Evolutionary conservation across 129 eudicot species (phyloP).

Genomic region (Tanacetum coccineum): DNA sequence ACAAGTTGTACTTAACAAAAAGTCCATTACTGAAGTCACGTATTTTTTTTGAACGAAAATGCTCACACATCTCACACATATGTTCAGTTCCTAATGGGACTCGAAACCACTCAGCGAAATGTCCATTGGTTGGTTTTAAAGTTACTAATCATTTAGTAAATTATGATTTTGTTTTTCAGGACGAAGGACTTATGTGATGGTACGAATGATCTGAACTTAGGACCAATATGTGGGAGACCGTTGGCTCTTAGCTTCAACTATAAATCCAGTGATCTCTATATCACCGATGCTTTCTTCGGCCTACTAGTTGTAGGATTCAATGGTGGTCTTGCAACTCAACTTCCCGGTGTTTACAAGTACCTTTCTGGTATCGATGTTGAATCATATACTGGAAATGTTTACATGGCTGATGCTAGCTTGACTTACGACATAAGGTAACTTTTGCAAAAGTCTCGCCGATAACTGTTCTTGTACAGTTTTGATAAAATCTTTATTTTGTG

Average conservation of each 20-base stretch:
- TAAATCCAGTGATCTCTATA: too few species aligned
- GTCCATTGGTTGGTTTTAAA: background rate
- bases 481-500: slow-evolving; percentile 12
- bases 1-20: too few species aligned
- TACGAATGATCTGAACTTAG: slow-evolving; percentile 18
- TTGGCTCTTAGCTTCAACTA: too few species aligned
- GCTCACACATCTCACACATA: too few species aligned
- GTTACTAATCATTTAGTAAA: background rate
- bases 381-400: slow-evolving; percentile 31
- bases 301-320: too few species aligned
- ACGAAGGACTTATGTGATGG: slow-evolving; percentile 43
- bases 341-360: slow-evolving; percentile 21
- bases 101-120: too few species aligned
- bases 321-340: too few species aligned
- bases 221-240: too few species aligned
- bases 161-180: slow-evolving; percentile 16
- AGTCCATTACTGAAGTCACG: too few species aligned
- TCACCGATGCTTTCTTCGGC: too few species aligned
- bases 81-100: too few species aligned
- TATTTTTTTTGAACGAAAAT: too few species aligned
- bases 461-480: background rate
- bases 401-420: slow-evolving; percentile 28
- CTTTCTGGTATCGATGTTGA: slow-evolving; percentile 32
- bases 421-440: slow-evolving; percentile 26
- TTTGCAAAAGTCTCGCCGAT: background rate